These are phyloP conservation scores for Yamadazyma atmosphaerica DNA, from an alignment of 1,139 yeast species.

Conservation along the genomic window DNA sequence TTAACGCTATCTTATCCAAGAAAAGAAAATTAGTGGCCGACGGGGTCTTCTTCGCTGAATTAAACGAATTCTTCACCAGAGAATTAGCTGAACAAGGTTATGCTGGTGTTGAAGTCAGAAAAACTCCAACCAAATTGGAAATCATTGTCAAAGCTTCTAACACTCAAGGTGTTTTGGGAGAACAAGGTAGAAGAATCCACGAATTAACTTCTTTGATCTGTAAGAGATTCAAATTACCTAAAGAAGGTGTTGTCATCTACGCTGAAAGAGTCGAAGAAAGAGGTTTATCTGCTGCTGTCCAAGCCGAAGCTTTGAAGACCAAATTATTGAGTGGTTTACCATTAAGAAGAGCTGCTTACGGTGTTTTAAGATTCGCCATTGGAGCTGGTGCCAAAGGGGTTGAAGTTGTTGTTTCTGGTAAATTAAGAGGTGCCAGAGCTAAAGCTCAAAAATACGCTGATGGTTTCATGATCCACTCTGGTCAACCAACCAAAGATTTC, in stretches of 20 bases:
- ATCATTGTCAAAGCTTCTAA: constrained; percentile 98
- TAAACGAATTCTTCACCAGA: constrained; percentile 99
- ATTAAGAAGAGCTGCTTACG: constrained; percentile 99
- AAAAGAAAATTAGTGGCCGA: constrained; percentile 96
- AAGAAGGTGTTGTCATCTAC: constrained; percentile 91
- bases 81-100: constrained; percentile 99
- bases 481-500: constrained; percentile 99
- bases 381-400: constrained; percentile 99
- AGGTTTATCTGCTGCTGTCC: constrained; percentile 99
- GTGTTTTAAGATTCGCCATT: constrained; percentile 99
- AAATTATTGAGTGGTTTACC: constrained; percentile 98
- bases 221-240: constrained; percentile 97
- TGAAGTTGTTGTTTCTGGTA: constrained; percentile 99
- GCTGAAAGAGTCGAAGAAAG: constrained; percentile 99
- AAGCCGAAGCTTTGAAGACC: constrained; percentile 98
- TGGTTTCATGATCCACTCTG: constrained; percentile 99
- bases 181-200: constrained; percentile 99
- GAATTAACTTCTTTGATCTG: constrained; percentile 97
- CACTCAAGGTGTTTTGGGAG: constrained; percentile 99
- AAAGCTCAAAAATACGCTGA: constrained; percentile 99
- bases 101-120: constrained; percentile 99
- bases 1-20: constrained; percentile 68
- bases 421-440: constrained; percentile 99
- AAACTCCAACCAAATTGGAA: constrained; percentile 97
- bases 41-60: constrained; percentile 99